A percentile compares a stretch with the other conserved stretches of the same genome.
These are phyloP conservation scores for Mycena chlorophos DNA, from an alignment of 768 basidiomycete species.

Conservation along the genomic window DNA sequence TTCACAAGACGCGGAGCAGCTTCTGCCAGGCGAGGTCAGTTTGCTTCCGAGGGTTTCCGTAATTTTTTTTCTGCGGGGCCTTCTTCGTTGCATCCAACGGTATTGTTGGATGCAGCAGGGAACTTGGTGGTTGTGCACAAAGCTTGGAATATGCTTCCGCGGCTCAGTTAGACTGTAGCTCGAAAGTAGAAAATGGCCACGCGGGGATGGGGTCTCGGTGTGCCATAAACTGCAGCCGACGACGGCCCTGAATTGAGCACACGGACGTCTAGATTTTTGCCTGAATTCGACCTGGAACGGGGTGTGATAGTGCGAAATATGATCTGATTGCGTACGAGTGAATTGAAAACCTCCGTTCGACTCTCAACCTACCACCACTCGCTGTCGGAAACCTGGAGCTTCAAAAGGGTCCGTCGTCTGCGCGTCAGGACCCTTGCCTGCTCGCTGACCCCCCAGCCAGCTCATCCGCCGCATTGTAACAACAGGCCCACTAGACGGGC, in stretches of 20 bases:
- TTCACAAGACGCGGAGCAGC: not conserved
- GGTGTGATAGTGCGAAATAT: not conserved
- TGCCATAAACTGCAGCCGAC: conserved; percentile 3
- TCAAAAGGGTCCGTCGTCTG: conserved; percentile 45
- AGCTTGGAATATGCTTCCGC: not conserved
- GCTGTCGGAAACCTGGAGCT: conserved; percentile 40
- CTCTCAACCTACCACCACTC: conserved; percentile 29
- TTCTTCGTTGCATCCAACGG: not conserved
- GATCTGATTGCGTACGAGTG: not conserved
- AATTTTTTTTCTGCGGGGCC: not conserved
- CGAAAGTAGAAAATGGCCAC: not conserved
- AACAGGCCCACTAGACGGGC: conserved; percentile 79
- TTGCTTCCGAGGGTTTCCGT: not conserved
- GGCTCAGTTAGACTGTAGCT: not conserved
- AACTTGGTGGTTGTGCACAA: no score
- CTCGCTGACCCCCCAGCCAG: conserved; percentile 23
- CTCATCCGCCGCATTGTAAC: conserved; percentile 71
- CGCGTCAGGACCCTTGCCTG: conserved; percentile 22
- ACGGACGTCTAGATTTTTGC: not conserved
- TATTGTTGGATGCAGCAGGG: no score
- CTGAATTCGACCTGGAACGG: not conserved
- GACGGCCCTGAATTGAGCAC: conserved; percentile 6
- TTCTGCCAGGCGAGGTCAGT: not conserved
- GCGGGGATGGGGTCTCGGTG: not conserved
- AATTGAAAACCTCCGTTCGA: not conserved